Conservation (phyloP, 768 basidiomycete species). For the Pleurotus eryngii region DNA sequence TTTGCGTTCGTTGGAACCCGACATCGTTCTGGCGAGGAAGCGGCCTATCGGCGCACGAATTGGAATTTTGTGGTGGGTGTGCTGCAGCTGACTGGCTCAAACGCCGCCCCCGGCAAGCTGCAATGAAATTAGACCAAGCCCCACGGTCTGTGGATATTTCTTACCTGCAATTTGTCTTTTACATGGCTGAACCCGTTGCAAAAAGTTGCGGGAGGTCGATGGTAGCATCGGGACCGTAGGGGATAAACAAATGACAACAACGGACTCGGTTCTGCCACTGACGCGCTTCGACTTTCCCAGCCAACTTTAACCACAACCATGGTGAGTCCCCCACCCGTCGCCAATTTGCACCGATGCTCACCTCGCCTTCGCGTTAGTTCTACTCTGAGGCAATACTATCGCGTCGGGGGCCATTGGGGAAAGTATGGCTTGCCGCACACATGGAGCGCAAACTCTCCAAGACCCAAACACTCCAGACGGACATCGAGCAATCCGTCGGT, state of each 20-base stretch:
- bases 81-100: neutral
- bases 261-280: constrained; percentile 16
- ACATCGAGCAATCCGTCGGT: constrained; percentile 94
- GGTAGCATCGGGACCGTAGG: constrained; percentile 16
- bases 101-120: no score
- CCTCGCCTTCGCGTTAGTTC: constrained; percentile 45
- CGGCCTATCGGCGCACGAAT: constrained; percentile 17
- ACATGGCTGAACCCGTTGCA: constrained; percentile 11
- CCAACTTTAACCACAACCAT: constrained; percentile 20
- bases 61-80: neutral
- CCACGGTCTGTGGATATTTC: no score
- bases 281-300: constrained; percentile 15
- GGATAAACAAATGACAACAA: constrained; percentile 9
- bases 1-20: constrained; percentile 20
- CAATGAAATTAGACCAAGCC: neutral
- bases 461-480: constrained; percentile 89
- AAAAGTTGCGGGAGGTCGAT: constrained; percentile 17
- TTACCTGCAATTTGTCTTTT: neutral
- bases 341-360: neutral
- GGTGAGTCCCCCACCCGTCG: constrained; percentile 15
- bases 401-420: constrained; percentile 89
- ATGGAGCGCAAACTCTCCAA: constrained; percentile 98
- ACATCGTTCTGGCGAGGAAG: constrained; percentile 24
- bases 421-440: constrained; percentile 99
- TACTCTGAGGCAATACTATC: constrained; percentile 94